Conservation (phyloP, 352 stramenopile species). For the Elongisporangium anandrum region DNA sequence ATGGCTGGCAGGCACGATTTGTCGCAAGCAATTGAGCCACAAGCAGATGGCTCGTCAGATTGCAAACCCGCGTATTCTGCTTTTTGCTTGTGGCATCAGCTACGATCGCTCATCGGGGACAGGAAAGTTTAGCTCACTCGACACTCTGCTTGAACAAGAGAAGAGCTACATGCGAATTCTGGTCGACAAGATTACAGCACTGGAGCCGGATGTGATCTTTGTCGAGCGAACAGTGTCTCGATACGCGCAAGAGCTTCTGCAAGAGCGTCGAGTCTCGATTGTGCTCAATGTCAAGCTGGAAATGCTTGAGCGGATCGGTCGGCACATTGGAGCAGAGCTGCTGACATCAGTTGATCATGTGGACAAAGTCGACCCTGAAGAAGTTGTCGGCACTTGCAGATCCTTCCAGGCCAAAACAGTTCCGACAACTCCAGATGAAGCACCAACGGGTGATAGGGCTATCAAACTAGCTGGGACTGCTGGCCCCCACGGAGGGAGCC, state of each 20-base stretch:
- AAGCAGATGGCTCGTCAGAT: slow-evolving; percentile 94
- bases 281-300: slow-evolving; percentile 93
- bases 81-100: slow-evolving; percentile 95
- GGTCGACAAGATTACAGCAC: slow-evolving; percentile 93
- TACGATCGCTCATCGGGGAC: slow-evolving; percentile 89
- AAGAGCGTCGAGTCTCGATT: slow-evolving; percentile 88
- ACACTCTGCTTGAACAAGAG: slow-evolving; percentile 96
- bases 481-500: slow-evolving; percentile 11
- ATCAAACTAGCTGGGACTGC: not conserved
- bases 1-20: slow-evolving; percentile 94
- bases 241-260: slow-evolving; percentile 91
- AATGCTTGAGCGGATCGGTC: slow-evolving; percentile 90
- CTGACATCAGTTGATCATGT: slow-evolving; percentile 94
- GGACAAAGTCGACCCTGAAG: slow-evolving; percentile 33
- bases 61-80: slow-evolving; percentile 95
- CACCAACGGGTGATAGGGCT: slow-evolving; percentile 1
- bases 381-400: slow-evolving; percentile 60
- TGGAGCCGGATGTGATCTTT: slow-evolving; percentile 95
- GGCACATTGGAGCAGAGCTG: slow-evolving; percentile 91
- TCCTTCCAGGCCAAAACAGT: slow-evolving; percentile 71
- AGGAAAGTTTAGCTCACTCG: slow-evolving; percentile 90
- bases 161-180: slow-evolving; percentile 97
- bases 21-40: slow-evolving; percentile 95
- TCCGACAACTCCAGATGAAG: slow-evolving; percentile 33
- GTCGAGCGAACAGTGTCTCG: slow-evolving; percentile 87